These are phyloP conservation scores for Nannizziopsis arthrosporioides DNA, from an alignment of 2,329 filamentous ascomycete species.

Conservation along the genomic window DNA sequence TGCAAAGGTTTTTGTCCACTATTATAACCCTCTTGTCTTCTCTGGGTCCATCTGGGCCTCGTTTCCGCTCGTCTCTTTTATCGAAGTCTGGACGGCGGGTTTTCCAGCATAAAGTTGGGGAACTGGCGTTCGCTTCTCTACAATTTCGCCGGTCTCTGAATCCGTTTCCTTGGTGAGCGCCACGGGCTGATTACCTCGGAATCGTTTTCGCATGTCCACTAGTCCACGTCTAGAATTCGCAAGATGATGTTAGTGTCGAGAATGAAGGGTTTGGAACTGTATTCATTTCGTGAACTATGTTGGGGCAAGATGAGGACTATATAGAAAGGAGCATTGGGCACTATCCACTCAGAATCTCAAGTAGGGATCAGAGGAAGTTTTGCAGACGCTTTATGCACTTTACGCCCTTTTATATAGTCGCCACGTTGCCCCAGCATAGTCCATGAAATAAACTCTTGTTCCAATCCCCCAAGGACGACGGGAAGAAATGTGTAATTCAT, in stretches of 20 bases:
- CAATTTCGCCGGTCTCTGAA: slow-evolving; percentile 28
- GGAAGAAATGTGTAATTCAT: too few relatives aligned
- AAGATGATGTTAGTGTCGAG: neutral
- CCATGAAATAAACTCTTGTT: too few relatives aligned
- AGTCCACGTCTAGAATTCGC: slow-evolving; percentile 52
- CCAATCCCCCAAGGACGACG: too few relatives aligned
- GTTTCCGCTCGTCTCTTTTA: slow-evolving; percentile 56
- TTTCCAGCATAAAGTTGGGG: slow-evolving; percentile 71
- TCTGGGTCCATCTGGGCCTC: slow-evolving; percentile 43
- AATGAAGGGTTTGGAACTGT: neutral
- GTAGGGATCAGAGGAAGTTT: too few relatives aligned
- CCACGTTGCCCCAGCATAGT: too few relatives aligned
- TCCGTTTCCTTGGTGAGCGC: slow-evolving; percentile 51
- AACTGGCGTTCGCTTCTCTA: slow-evolving; percentile 28
- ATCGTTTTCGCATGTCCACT: slow-evolving; percentile 98
- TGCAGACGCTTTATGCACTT: too few relatives aligned
- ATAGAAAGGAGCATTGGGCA: neutral
- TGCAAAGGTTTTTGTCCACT: neutral
- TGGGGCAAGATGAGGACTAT: neutral
- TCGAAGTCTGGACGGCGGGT: slow-evolving; percentile 52
- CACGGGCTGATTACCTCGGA: slow-evolving; percentile 85
- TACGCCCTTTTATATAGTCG: too few relatives aligned
- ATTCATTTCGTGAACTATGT: neutral
- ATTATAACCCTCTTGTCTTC: slow-evolving; percentile 37
- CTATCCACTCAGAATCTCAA: neutral